Evolutionary conservation across 2,329 filamentous ascomycete species (phyloP).

Genomic region (Orbilia blumenaviensis): DNA sequence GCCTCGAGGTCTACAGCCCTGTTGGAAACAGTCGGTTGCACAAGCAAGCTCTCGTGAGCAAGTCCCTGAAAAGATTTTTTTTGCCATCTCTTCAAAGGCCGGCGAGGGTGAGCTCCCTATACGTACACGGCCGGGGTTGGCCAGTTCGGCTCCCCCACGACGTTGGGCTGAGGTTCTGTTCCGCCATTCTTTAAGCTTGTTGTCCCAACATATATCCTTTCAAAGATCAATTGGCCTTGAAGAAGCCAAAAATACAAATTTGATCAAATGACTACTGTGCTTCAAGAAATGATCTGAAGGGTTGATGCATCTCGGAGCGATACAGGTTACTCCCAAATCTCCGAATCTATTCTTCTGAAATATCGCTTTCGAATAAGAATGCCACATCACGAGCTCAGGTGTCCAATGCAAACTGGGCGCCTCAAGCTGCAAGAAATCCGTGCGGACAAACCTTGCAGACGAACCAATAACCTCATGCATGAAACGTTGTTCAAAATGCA

Average conservation of each 20-base stretch:
- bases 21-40: constrained; percentile 36
- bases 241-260: constrained; percentile 15
- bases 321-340: constrained; percentile 15
- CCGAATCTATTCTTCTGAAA: constrained; percentile 8
- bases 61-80: constrained; percentile 39
- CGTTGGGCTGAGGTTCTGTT: background rate
- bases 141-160: constrained; percentile 37
- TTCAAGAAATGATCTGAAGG: constrained; percentile 15
- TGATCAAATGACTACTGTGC: constrained; percentile 25
- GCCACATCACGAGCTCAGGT: constrained; percentile 53
- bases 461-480: constrained; percentile 49
- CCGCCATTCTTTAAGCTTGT: no score
- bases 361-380: constrained; percentile 15
- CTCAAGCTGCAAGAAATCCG: constrained; percentile 45
- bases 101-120: constrained; percentile 53
- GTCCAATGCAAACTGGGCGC: constrained; percentile 41
- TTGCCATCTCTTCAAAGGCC: constrained; percentile 7
- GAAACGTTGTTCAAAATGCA: constrained; percentile 51
- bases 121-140: constrained; percentile 16
- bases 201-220: constrained; percentile 14
- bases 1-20: constrained; percentile 36
- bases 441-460: constrained; percentile 52
- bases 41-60: constrained; percentile 50
- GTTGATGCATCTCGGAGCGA: background rate
- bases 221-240: constrained; percentile 4